Conservation (phyloP, 306 rosid species). For the Dryas drummondii region DNA sequence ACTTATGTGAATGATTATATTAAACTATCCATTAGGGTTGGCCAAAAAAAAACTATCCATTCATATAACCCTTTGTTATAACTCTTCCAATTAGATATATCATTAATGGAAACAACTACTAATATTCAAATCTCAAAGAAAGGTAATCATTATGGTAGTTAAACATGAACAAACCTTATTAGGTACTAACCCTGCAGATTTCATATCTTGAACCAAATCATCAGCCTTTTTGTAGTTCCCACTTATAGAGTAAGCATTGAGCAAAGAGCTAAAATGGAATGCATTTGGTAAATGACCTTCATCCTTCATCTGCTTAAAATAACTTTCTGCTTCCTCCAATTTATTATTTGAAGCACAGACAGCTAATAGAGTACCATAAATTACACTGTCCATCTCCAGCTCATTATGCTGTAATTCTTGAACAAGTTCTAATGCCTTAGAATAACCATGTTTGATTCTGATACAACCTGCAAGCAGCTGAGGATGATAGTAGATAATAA, state of each 20-base stretch:
- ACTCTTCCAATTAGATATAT: background rate
- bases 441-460: slow-evolving; percentile 67
- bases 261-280: slow-evolving; percentile 82
- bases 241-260: slow-evolving; percentile 69
- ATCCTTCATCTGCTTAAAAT: slow-evolving; percentile 71
- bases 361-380: slow-evolving; percentile 82
- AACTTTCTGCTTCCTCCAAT: slow-evolving; percentile 74
- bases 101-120: background rate
- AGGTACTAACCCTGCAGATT: slow-evolving; percentile 83
- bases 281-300: slow-evolving; percentile 73
- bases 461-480: slow-evolving; percentile 87
- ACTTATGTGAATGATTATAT: background rate
- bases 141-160: slow-evolving; percentile 1
- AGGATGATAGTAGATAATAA: slow-evolving; percentile 21
- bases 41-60: background rate
- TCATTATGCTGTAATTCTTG: slow-evolving; percentile 59
- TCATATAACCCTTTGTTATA: background rate
- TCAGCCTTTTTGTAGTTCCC: slow-evolving; percentile 77
- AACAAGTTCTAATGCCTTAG: slow-evolving; percentile 70
- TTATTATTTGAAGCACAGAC: slow-evolving; percentile 83
- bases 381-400: slow-evolving; percentile 65
- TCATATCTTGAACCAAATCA: slow-evolving; percentile 65
- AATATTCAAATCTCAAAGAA: background rate
- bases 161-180: slow-evolving; percentile 83
- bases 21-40: background rate